These are phyloP conservation scores for Wallacemonas sp. DNA, from an alignment of 208 protist genomes.

Conservation along the genomic window DNA sequence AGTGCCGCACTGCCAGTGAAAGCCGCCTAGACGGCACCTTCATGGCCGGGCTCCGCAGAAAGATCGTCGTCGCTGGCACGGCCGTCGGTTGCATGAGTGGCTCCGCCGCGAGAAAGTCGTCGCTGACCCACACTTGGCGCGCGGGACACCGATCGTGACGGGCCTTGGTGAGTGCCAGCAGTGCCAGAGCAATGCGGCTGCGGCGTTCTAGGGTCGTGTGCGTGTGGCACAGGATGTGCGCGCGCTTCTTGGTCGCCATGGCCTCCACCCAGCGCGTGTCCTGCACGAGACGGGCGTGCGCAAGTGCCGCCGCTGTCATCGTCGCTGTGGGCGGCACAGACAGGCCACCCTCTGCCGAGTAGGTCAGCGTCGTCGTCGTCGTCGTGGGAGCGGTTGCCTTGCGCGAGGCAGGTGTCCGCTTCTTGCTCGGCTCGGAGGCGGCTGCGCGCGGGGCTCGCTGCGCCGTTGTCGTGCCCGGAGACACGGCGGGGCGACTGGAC, in stretches of 20 bases:
- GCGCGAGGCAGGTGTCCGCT: too few species aligned
- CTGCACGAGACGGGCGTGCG: background rate
- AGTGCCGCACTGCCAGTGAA: background rate
- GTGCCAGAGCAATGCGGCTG: conserved; percentile 5
- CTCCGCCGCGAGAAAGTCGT: background rate
- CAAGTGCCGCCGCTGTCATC: background rate
- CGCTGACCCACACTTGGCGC: background rate
- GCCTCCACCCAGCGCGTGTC: background rate
- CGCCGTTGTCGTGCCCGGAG: too few species aligned
- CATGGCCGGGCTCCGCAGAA: background rate
- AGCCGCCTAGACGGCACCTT: background rate
- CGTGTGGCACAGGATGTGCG: background rate
- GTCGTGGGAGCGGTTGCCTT: too few species aligned
- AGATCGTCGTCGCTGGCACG: background rate
- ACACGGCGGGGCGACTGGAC: too few species aligned
- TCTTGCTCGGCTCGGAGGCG: too few species aligned
- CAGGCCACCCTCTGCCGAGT: background rate
- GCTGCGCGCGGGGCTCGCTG: too few species aligned
- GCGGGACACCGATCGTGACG: background rate
- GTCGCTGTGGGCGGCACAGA: background rate
- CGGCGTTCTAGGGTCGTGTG: background rate
- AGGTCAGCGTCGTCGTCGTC: too few species aligned
- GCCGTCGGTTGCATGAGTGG: background rate
- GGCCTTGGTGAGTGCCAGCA: background rate
- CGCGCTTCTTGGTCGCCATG: background rate